Percentiles rank a stretch among this genome's conserved stretches.
phyloP scores from a whole-genome alignment of 257 asterid genomes.

The Nemophila menziesii region DNA sequence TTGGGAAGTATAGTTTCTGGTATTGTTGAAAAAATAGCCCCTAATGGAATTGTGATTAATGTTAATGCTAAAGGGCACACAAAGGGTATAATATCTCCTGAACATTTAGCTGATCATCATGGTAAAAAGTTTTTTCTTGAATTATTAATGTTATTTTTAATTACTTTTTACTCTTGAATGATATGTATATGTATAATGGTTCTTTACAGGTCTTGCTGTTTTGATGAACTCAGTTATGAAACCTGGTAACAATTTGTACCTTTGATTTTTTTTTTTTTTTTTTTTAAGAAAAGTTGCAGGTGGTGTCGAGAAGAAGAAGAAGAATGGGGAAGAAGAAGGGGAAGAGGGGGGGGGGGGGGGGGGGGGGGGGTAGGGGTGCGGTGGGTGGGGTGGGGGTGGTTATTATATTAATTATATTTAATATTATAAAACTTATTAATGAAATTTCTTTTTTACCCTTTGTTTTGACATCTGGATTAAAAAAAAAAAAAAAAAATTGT shows the following conservation, averaged over 20 bases:
- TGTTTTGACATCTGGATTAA: too few species aligned
- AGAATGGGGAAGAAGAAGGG: too few species aligned
- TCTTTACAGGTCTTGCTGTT: slow-evolving; percentile 57
- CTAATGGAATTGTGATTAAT: slow-evolving; percentile 42
- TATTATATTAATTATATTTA: too few species aligned
- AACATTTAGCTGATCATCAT: slow-evolving; percentile 84
- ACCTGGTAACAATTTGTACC: slow-evolving; percentile 78
- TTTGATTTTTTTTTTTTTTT: too few species aligned
- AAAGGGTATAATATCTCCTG: slow-evolving; percentile 66
- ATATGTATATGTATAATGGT: background rate
- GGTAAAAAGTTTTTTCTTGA: slow-evolving; percentile 28
- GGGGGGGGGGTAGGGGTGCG: too few species aligned
- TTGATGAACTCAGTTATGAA: slow-evolving; percentile 47
- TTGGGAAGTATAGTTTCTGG: slow-evolving; percentile 83
- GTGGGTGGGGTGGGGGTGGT: too few species aligned
- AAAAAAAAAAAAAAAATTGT: too few species aligned
- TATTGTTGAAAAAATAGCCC: slow-evolving; percentile 55
- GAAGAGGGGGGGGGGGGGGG: too few species aligned
- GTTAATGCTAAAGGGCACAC: slow-evolving; percentile 37
- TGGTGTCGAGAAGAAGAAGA: too few species aligned
- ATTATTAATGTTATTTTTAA: slow-evolving; percentile 1
- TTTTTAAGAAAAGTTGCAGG: too few species aligned
- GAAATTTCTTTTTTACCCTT: too few species aligned
- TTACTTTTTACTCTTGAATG: background rate
- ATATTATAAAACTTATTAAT: too few species aligned